A percentile compares a stretch with the other conserved stretches of the same genome.
These are phyloP conservation scores for Aspergillus caelatus DNA, from an alignment of 2,329 filamentous ascomycete species.

Conservation along the genomic window DNA sequence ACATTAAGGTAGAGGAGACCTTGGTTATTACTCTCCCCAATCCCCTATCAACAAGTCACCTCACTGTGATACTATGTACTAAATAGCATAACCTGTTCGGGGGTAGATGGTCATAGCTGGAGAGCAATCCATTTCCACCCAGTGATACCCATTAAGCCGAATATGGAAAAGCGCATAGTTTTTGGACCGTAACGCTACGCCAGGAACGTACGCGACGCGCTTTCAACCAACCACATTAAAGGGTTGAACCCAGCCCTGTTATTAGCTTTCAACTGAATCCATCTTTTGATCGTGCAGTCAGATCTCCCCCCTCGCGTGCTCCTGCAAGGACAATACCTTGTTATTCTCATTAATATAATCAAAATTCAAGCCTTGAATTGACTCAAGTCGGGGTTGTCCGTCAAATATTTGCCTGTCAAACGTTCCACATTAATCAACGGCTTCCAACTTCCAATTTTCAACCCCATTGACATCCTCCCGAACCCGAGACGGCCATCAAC, in stretches of 20 bases:
- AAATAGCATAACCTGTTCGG: not conserved
- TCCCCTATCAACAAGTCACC: not conserved
- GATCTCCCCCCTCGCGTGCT: not conserved
- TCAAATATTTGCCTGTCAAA: not conserved
- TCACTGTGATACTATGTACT: too few relatives aligned
- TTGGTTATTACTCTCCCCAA: not conserved
- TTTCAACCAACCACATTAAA: slow-evolving; percentile 19
- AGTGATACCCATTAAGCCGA: slow-evolving; percentile 27
- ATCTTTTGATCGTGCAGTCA: not conserved
- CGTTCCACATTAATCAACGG: not conserved
- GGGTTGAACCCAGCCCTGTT: slow-evolving; percentile 12
- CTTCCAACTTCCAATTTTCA: not conserved
- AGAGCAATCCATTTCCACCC: not conserved
- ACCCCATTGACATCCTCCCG: not conserved
- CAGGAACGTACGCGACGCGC: slow-evolving; percentile 9
- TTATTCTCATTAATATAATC: not conserved
- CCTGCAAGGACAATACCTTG: slow-evolving; percentile 1
- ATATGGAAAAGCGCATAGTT: slow-evolving; percentile 32
- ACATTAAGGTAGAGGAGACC: not conserved
- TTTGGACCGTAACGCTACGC: slow-evolving; percentile 13
- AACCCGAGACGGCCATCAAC: not conserved
- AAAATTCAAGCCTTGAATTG: not conserved
- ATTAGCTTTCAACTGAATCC: not conserved
- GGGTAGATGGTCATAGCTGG: too few relatives aligned
- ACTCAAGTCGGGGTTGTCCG: not conserved